Evolutionary conservation across 345 rosid species (phyloP).

Genomic region (Hypericum perforatum): DNA sequence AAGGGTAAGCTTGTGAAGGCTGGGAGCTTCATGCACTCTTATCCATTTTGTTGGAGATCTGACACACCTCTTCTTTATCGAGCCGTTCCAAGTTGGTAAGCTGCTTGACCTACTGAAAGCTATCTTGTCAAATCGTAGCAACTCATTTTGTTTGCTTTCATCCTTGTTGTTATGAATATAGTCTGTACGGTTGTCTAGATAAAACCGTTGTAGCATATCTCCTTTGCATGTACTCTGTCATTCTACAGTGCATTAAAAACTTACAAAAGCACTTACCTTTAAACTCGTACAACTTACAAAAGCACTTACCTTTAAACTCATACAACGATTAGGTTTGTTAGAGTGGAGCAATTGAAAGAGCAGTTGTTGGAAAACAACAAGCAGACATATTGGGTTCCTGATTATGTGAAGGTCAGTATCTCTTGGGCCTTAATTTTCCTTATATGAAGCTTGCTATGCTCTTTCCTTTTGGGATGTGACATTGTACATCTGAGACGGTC

Average conservation of each 20-base stretch:
- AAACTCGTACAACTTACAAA: too few relatives aligned
- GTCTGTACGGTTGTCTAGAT: too few relatives aligned
- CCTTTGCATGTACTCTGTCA: not conserved
- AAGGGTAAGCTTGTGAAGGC: slow-evolving; percentile 85
- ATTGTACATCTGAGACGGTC: too few relatives aligned
- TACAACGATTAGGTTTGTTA: slow-evolving; percentile 58
- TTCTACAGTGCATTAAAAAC: not conserved
- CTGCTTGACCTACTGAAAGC: not conserved
- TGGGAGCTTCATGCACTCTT: slow-evolving; percentile 72
- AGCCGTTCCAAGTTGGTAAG: slow-evolving; percentile 97
- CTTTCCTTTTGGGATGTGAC: too few relatives aligned
- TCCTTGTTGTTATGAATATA: not conserved
- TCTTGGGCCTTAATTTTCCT: slow-evolving; percentile 2
- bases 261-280: too few relatives aligned
- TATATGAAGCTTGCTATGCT: too few relatives aligned
- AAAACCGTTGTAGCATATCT: too few relatives aligned
- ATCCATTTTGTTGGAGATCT: slow-evolving; percentile 94
- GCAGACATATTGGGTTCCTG: slow-evolving; percentile 97
- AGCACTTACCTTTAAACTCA: too few relatives aligned
- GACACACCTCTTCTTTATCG: slow-evolving; percentile 90
- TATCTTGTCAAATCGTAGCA: too few relatives aligned
- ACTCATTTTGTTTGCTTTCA: not conserved
- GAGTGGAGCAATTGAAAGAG: slow-evolving; percentile 71
- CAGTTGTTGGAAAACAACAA: slow-evolving; percentile 74
- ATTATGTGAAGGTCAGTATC: slow-evolving; percentile 72